Evolutionary conservation across 352 stramenopile species (phyloP), one percentile per base, ranked within the genome.

Genomic region (Halophytophthora batemanensis): DNA sequence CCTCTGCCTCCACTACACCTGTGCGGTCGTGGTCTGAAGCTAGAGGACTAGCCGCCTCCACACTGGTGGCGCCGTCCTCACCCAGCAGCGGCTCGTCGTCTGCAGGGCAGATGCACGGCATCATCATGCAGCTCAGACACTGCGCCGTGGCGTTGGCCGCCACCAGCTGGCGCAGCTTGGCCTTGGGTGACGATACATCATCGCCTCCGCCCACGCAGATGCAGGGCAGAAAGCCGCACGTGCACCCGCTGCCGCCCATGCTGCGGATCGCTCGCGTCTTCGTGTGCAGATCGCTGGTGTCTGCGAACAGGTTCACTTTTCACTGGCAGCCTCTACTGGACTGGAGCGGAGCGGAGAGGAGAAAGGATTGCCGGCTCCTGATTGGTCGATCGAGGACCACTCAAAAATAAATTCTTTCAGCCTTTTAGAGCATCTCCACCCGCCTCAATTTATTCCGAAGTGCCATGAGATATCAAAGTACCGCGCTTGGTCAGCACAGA

Each of bases 41-140:
- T 3, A 69, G 31, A 7, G 70, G 65, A 22, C 70, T 82, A 44
- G 64, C 50, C 8, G 61, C 62, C 37, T 83, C 66, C 18, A 74
- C 51, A 15, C 64, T 85, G 23, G 66, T 81, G 8, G 52, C 61
- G 22, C 82, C 68, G 19, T 86, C 69, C 5, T 81, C 65, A 8
- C 43, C 59, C 7, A 44, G 22, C 11, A 64, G 22, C 18, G 33
- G 19, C 22, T 23, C 72, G n/a, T 88, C 75, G 28, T 86, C 71
- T 11, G 53, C 58, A 37, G 80, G 80, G 38, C 80, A 91, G 60
- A 91, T 91, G 50, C 80, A 91, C 28, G 80, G 80, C 46, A 91
- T 50, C 48, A 91, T 77, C 80, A 89, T 87, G 56, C 80, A 91
- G 53, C 60, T 77, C 55, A 69, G 61, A 50, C 80, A 91, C 54